A percentile compares a stretch with the other conserved stretches of the same genome.
Conservation (phyloP, 352 stramenopile species). For the Phytopythium chamaehyphon region DNA sequence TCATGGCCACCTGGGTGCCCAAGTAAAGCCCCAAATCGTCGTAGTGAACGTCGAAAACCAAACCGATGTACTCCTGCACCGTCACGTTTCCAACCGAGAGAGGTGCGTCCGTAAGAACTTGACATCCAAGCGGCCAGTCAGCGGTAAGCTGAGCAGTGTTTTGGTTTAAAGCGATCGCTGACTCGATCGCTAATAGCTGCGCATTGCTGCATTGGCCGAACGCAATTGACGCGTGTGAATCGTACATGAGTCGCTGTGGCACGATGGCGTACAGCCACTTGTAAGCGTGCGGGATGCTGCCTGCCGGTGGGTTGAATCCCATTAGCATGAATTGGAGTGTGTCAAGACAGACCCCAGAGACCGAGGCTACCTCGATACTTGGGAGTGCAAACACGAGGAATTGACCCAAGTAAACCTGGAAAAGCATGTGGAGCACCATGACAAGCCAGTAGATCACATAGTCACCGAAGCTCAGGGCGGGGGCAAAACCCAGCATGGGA, state of each 20-base stretch:
- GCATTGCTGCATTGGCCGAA: conserved; percentile 26
- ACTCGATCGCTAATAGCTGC: conserved; percentile 16
- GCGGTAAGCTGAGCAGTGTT: conserved; percentile 14
- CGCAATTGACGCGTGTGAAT: conserved; percentile 18
- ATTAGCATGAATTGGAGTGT: conserved; percentile 14
- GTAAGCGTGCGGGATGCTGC: conserved; percentile 23
- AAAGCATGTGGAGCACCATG: conserved; percentile 4
- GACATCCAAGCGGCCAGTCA: conserved; percentile 19
- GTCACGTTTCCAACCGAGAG: conserved; percentile 16
- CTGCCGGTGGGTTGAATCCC: conserved; percentile 22
- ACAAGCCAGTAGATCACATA: conserved; percentile 21
- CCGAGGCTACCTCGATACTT: not conserved
- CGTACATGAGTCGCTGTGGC: conserved; percentile 28
- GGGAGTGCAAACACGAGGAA: conserved; percentile 3
- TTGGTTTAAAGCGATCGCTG: not conserved
- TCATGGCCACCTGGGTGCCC: conserved; percentile 25
- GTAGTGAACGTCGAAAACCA: conserved; percentile 29
- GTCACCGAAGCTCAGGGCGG: conserved; percentile 14
- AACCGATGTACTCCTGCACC: conserved; percentile 29
- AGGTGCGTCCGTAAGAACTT: conserved; percentile 23
- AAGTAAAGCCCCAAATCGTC: conserved; percentile 30
- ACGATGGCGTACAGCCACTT: conserved; percentile 35
- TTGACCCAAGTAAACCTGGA: conserved; percentile 7
- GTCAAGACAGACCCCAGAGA: conserved; percentile 27
- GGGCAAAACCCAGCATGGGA: conserved; percentile 35